Evolutionary conservation across 2,329 filamentous ascomycete species (phyloP), one percentile per base, ranked within the genome.

Genomic region (Colletotrichum limetticola): DNA sequence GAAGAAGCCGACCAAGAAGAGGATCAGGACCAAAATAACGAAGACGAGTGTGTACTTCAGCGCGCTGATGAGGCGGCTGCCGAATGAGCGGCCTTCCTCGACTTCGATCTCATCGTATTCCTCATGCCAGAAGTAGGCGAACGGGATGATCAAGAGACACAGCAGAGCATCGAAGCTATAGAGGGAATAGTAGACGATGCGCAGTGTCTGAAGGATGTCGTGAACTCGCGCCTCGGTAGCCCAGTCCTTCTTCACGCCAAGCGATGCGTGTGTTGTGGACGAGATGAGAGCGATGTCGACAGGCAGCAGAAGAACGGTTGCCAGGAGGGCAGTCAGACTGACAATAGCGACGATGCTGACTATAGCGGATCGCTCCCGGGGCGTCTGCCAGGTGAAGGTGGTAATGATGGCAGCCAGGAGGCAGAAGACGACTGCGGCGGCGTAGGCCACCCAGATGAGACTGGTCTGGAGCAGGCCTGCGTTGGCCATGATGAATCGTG

Each of bases 51-150:
- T 98, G 84, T 98, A 98, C 84, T 97, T 98, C 80, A 94, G 86
- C 4, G 97, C 95, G n/a, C 92, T 92, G 89, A 92, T 92, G 73
- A 98, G 88, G 67, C 95, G 90, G 78, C 91, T 89, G 7, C 87
- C 88, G 71, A 93, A 82, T 2, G 93, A 93, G 80, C 95, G 92
- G 35, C 90, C 91, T 37, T 94, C 94, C 78, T 97, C 94, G 42
- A 92, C 89, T 74, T 95, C 95, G 24, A 96, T 92, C 83, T 98
- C 95, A 78, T 98, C 96, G 76, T 97, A 97, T 82, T 98, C 97
- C 82, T 99, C 97, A 79, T 97, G 97, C 91, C 93, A 98, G 82
- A 99, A 99, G 85, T 99, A 99, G 60, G 95, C 93, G 80, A 99
- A 99, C 0, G 97, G 97, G 24, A 98, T 93, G 57, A 98, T 90